A percentile compares a stretch with the other conserved stretches of the same genome.
Evolutionary conservation across 768 basidiomycete genomes (phyloP).

Genomic region (Rhizopogon rudus): DNA sequence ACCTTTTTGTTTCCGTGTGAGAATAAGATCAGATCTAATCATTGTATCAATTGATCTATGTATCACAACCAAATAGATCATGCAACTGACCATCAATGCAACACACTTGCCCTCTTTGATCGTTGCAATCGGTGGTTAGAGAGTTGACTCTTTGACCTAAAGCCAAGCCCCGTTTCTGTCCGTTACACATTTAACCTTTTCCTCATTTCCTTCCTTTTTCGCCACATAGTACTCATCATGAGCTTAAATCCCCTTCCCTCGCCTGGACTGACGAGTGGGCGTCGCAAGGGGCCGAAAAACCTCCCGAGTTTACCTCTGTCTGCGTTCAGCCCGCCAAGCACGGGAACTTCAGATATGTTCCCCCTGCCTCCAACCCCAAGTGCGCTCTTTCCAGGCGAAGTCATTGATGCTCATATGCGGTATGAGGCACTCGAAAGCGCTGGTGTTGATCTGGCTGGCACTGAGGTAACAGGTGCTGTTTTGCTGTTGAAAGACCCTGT

Average conservation of each 20-base stretch:
- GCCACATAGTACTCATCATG: neutral
- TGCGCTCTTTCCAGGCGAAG: conserved; percentile 52
- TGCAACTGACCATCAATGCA: too few relatives aligned
- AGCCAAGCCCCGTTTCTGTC: neutral
- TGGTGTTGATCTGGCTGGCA: conserved; percentile 5
- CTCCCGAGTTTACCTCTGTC: conserved; percentile 72
- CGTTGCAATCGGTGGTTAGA: neutral
- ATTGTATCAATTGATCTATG: neutral
- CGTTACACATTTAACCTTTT: neutral
- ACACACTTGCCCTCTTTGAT: neutral
- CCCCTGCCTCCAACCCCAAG: conserved; percentile 66
- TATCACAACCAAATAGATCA: too few relatives aligned
- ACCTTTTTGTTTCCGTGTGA: too few relatives aligned
- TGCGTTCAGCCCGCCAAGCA: conserved; percentile 69
- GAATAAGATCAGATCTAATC: neutral
- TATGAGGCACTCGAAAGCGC: conserved; percentile 27
- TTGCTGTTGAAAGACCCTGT: neutral
- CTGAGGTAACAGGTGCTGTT: conserved; percentile 37
- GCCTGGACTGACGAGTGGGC: conserved; percentile 43
- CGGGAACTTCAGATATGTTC: conserved; percentile 62
- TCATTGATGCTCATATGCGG: conserved; percentile 69
- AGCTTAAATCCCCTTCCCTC: conserved; percentile 26
- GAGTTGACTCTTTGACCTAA: neutral
- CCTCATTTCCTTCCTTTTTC: neutral
- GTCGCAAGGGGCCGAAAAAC: conserved; percentile 53